Evolutionary conservation across 2,329 filamentous ascomycete genomes (phyloP), one percentile per base, ranked within the genome.

Genomic region (Colletotrichum sp.): DNA sequence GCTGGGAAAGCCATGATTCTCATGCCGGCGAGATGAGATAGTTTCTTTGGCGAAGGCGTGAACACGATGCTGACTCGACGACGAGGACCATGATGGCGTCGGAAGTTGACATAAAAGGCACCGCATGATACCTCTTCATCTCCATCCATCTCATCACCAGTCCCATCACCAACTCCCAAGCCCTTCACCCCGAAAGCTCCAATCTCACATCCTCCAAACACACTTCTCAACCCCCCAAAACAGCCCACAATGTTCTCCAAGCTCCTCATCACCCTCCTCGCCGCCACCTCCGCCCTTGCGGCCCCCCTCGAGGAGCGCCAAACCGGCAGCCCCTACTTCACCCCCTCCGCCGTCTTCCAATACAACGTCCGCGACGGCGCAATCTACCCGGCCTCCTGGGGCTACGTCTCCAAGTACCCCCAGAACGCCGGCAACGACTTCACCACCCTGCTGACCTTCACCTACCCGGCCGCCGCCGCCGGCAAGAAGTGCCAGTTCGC

Each of bases 381-480:
- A 71, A 80, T 81, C 70, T 8, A 38, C 43, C 76, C 76, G 21
- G 32, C 48, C 38, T 13, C 55, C 36, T 67, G 36, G 69, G 77
- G 76, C 68, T 34, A 71, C 56, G 73, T 81, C 18, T 72, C 66
- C 52, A 81, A 81, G 71, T 72, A 75, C 77, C 55, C 69, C 69
- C 74, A 80, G 12, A 69, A 81, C 76, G 64, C 48, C 3, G 78
- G 79, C 68, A 74, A 80, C 61, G 80, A 82, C 73, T 75, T 78
- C 69, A 82, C 80, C 34, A 78, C 81, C 59, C 81, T 82, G 52
- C 36, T 81, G 30, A 81, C 80, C 62, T 82, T 82, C 55, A 78
- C 76, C n/a, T 81, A 82, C 66, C 79, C 79, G 64, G 58, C 69
- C 32, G 75, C 58, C 7, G 69, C 77, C 2, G 52, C 71, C 13